Evolutionary conservation across 768 basidiomycete genomes (phyloP).

Genomic region (Rhodotorula graminis): DNA sequence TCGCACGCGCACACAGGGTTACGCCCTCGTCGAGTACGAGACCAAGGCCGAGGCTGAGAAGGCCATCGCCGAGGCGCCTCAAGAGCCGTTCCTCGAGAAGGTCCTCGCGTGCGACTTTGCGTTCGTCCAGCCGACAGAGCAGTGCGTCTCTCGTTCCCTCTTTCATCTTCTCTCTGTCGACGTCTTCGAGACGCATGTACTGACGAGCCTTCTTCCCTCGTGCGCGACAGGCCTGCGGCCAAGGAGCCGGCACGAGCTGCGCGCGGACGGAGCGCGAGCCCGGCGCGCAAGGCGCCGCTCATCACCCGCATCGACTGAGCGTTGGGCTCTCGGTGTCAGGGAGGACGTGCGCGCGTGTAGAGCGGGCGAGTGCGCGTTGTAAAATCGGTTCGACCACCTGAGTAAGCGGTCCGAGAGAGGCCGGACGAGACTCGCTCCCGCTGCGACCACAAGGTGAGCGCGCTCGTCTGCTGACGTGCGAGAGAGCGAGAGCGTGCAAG

Average conservation of each 20-base stretch:
- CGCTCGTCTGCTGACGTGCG: neutral
- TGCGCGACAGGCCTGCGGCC: neutral
- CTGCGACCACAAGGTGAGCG: no score
- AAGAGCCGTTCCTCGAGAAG: slow-evolving; percentile 79
- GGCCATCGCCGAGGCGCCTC: slow-evolving; percentile 84
- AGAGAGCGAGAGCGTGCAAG: no score
- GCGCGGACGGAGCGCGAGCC: slow-evolving; percentile 31
- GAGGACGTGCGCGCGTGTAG: neutral
- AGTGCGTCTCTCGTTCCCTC: slow-evolving; percentile 9
- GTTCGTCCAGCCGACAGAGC: slow-evolving; percentile 71
- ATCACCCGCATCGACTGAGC: slow-evolving; percentile 34
- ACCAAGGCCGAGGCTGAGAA: slow-evolving; percentile 89
- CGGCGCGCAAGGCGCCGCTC: slow-evolving; percentile 23
- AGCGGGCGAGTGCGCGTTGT: neutral
- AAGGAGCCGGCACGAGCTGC: slow-evolving; percentile 7
- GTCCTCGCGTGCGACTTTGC: slow-evolving; percentile 83
- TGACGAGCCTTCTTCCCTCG: neutral
- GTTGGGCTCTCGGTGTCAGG: neutral
- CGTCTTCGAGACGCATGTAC: neutral
- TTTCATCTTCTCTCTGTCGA: no score
- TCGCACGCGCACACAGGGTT: slow-evolving; percentile 61
- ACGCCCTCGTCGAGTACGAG: slow-evolving; percentile 95
- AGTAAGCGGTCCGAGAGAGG: no score
- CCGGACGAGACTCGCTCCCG: no score
- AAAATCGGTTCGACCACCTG: neutral